phyloP scores from a whole-genome alignment of 2,329 filamentous ascomycete genomes.

The Xylaria polymorpha region DNA sequence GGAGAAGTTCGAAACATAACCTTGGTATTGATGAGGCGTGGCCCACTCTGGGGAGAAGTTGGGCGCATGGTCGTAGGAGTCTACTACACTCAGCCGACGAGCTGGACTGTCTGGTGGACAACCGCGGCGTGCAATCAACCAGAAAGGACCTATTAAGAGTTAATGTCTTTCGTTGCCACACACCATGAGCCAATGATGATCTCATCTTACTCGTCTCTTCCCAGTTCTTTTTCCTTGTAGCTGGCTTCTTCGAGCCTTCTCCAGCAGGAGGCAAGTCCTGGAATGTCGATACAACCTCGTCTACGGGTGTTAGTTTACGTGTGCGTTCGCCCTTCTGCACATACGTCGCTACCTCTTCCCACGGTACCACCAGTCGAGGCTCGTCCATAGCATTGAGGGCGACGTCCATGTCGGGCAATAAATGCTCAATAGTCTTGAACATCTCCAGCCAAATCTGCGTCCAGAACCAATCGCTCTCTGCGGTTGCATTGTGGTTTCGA shows the following conservation, averaged over 20 bases:
- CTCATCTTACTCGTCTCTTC: constrained; percentile 60
- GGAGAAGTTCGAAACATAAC: constrained; percentile 72
- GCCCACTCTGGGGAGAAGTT: constrained; percentile 59
- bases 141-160: constrained; percentile 60
- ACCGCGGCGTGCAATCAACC: constrained; percentile 67
- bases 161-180: constrained; percentile 1
- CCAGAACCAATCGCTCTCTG: constrained; percentile 68
- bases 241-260: constrained; percentile 52
- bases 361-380: constrained; percentile 71
- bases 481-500: constrained; percentile 63
- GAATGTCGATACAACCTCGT: constrained; percentile 59
- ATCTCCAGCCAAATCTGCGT: constrained; percentile 67
- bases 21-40: constrained; percentile 63
- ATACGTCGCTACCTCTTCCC: constrained; percentile 68
- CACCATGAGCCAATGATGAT: not conserved
- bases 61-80: constrained; percentile 59
- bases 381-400: constrained; percentile 76
- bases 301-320: constrained; percentile 56
- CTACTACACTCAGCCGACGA: constrained; percentile 58
- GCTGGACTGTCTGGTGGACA: constrained; percentile 73
- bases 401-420: constrained; percentile 75
- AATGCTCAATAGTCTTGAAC: constrained; percentile 63
- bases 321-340: constrained; percentile 65
- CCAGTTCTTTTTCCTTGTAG: constrained; percentile 59
- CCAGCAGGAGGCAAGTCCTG: constrained; percentile 56